Evolutionary conservation across 768 basidiomycete genomes (phyloP).

Genomic region (Tylopilus rubrobrunneus): DNA sequence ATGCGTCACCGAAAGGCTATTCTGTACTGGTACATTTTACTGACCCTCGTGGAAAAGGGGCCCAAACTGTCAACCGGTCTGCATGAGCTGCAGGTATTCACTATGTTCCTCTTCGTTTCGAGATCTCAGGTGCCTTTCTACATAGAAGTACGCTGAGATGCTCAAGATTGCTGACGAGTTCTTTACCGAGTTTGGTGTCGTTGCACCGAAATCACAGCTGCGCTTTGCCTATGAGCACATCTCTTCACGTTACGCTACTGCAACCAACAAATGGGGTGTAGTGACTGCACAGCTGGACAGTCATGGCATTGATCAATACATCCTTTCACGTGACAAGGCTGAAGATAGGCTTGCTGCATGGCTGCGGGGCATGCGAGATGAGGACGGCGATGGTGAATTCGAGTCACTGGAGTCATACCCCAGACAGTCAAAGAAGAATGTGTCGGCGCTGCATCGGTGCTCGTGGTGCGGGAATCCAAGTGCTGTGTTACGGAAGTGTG

Average conservation of each 20-base stretch:
- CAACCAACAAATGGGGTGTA: constrained; percentile 43
- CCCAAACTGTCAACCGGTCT: constrained; percentile 45
- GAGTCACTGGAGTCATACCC: no score
- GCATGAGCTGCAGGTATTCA: constrained; percentile 45
- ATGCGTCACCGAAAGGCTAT: constrained; percentile 56
- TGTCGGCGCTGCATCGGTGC: no score
- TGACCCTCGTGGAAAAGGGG: constrained; percentile 48
- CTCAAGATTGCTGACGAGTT: constrained; percentile 52
- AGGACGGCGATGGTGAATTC: constrained; percentile 14
- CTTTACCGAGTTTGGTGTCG: constrained; percentile 38
- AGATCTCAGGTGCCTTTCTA: background rate
- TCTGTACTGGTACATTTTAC: constrained; percentile 53
- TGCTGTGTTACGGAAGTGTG: no score
- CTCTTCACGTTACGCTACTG: constrained; percentile 40
- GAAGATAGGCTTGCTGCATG: constrained; percentile 56
- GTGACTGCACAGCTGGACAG: constrained; percentile 38
- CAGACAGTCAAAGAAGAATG: no score
- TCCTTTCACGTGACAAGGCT: constrained; percentile 35
- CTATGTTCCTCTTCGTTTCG: background rate
- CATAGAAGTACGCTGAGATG: constrained; percentile 35
- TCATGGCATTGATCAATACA: constrained; percentile 19
- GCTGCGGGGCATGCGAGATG: constrained; percentile 35
- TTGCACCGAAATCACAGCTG: constrained; percentile 47
- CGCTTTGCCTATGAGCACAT: constrained; percentile 50
- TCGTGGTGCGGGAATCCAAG: no score